Base-by-base conservation (phyloP, 1,284 basidiomycete species). In the Marasmius fiardii region DNA sequence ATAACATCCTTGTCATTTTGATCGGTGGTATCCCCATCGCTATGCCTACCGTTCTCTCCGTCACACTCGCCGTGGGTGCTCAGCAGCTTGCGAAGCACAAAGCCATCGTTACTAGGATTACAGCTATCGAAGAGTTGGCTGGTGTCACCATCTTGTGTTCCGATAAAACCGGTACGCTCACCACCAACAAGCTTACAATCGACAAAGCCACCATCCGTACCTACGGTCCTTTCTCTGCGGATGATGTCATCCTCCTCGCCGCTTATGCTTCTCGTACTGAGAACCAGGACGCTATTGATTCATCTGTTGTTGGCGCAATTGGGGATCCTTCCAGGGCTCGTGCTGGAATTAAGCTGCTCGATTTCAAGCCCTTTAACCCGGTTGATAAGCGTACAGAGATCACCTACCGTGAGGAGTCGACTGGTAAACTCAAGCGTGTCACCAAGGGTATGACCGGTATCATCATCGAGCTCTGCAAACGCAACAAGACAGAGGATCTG, bases 281-380 rank as follows among this genome's bases (percentile, higher is more conserved):
- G 85, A 98, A 98, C 82, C 93, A 95, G 82, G 96, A 98, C 68
- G 94, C 95, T 58, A 98, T 98, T 65, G 95, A 98, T 73, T 74
- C 80, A 31, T 94, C 91, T 65, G 91, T 97, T 62, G 90, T 95
- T 54, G 76, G 81, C 58, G 89, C 93, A 55, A 79, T 96, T 56
- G 85, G 87, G 55, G 90, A 93, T 71, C 67, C 85, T 6, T 48
- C 73, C 44, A 81, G 82, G 61, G 94, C 95, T 59, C 95, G 95
- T 64, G 83, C 82, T 57, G 95, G 95, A 53, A 97, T 98, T 78
- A 94, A 92, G 72, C 86, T 98, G 55, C 81, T 98, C 69, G 94
- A 98, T 77, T 99, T 99, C 85, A 98, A 96, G 81, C 95, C 96
- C 20, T 98, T 98, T 86, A 96, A 98, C 83, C 95, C 96, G 57